Conservation (phyloP, 345 rosid genomes). For the Citrus unshiu region DNA sequence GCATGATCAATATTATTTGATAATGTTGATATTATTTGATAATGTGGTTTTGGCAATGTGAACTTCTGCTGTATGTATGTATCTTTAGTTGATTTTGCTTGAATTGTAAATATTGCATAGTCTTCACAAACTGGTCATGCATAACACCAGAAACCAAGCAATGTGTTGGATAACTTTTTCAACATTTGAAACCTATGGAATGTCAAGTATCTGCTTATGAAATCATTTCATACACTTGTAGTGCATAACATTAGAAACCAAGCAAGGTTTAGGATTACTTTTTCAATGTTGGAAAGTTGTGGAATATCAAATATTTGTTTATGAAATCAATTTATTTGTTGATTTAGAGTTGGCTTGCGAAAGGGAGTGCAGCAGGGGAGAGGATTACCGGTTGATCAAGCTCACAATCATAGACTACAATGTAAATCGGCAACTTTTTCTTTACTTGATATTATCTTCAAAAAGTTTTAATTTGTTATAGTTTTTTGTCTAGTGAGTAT, state of each 20-base stretch:
- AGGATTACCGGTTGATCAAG: slow-evolving; percentile 85
- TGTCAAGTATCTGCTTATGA: background rate
- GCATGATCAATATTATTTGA: background rate
- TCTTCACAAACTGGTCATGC: background rate
- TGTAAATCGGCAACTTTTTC: slow-evolving; percentile 27
- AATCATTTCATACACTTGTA: background rate
- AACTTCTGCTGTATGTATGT: background rate
- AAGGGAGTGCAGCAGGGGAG: slow-evolving; percentile 93
- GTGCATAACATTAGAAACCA: background rate
- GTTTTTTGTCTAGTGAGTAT: no score
- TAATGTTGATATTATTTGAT: background rate
- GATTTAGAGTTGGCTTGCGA: slow-evolving; percentile 74
- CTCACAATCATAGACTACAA: slow-evolving; percentile 74
- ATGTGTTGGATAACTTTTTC: background rate
- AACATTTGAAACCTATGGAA: background rate
- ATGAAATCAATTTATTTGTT: background rate
- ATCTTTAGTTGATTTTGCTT: background rate
- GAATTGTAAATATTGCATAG: background rate
- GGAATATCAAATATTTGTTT: background rate
- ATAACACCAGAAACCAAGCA: no score
- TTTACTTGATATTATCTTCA: background rate
- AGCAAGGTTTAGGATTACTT: background rate
- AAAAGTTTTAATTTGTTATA: background rate
- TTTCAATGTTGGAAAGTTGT: background rate
- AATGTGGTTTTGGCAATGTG: background rate